phyloP scores from a whole-genome alignment of 768 basidiomycete species.

The Imleria badia region DNA sequence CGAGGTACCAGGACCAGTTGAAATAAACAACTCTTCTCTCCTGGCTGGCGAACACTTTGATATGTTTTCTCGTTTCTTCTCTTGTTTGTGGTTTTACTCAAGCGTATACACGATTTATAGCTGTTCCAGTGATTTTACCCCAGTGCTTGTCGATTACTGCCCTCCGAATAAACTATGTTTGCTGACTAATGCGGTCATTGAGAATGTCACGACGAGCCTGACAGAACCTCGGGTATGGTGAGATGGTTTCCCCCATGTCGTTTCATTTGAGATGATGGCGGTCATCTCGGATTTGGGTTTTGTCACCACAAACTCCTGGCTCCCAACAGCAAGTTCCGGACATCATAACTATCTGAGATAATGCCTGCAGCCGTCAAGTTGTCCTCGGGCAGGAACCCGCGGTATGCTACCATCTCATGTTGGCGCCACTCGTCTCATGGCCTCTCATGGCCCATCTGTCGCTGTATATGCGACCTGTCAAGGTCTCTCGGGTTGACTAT shows the following conservation, averaged over 20 bases:
- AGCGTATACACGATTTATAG: constrained; percentile 22
- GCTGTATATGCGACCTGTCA: too few relatives aligned
- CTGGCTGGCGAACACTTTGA: constrained; percentile 21
- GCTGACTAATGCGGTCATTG: constrained; percentile 6
- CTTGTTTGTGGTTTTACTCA: constrained; percentile 18
- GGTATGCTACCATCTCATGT: too few relatives aligned
- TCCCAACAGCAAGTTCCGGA: too few relatives aligned
- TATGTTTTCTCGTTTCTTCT: constrained; percentile 16
- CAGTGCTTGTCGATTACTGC: constrained; percentile 22
- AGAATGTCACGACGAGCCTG: neutral
- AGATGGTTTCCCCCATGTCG: too few relatives aligned
- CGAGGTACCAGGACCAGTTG: constrained; percentile 27
- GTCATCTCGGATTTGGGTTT: neutral
- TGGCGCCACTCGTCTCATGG: too few relatives aligned
- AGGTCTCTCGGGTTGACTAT: too few relatives aligned
- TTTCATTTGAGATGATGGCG: neutral
- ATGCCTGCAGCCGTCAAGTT: too few relatives aligned
- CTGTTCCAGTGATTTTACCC: constrained; percentile 13
- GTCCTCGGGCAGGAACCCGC: too few relatives aligned
- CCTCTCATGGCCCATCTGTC: too few relatives aligned
- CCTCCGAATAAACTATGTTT: constrained; percentile 18
- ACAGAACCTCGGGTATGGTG: neutral
- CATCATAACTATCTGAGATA: too few relatives aligned
- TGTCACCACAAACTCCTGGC: neutral
- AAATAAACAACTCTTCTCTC: constrained; percentile 18